Conservation (phyloP, 192 early-diverging fungal genomes). For the Phycomyces nitens region DNA sequence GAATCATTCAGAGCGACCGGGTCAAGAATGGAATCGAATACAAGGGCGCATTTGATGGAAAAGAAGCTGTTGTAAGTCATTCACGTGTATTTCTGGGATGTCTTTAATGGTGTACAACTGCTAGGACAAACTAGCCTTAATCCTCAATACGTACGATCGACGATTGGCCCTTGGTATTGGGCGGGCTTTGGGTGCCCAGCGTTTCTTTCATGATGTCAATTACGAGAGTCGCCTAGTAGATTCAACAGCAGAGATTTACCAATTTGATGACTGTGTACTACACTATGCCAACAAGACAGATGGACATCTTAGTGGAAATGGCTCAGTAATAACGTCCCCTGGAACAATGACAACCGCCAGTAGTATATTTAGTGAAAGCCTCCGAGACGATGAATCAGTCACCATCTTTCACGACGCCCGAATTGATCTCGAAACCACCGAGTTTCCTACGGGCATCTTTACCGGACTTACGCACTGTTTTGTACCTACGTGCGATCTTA, state of each 20-base stretch:
- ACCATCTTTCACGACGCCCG: not conserved
- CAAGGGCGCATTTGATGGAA: constrained; percentile 16
- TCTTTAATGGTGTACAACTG: not conserved
- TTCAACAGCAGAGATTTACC: constrained; percentile 75
- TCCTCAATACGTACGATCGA: constrained; percentile 80
- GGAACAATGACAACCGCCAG: not conserved
- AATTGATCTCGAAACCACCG: not conserved
- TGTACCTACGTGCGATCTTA: constrained; percentile 79
- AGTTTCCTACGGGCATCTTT: constrained; percentile 65
- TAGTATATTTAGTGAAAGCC: not conserved
- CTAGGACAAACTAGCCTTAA: constrained; percentile 58
- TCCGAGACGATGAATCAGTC: not conserved
- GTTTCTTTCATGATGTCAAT: constrained; percentile 86
- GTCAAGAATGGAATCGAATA: constrained; percentile 13
- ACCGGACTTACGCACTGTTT: constrained; percentile 88
- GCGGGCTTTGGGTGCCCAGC: constrained; percentile 82
- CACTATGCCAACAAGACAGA: not conserved
- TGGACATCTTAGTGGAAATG: not conserved
- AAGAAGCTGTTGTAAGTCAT: constrained; percentile 20
- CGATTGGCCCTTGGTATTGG: constrained; percentile 82
- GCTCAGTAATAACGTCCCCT: not conserved
- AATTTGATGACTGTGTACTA: constrained; percentile 53
- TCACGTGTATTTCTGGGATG: not conserved
- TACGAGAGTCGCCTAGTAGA: constrained; percentile 84
- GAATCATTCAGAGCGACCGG: constrained; percentile 4